A percentile compares a stretch with the other conserved stretches of the same genome.
Conservation (phyloP, 2,329 filamentous ascomycete genomes). For the Ophiostoma novo-ulmi region DNA sequence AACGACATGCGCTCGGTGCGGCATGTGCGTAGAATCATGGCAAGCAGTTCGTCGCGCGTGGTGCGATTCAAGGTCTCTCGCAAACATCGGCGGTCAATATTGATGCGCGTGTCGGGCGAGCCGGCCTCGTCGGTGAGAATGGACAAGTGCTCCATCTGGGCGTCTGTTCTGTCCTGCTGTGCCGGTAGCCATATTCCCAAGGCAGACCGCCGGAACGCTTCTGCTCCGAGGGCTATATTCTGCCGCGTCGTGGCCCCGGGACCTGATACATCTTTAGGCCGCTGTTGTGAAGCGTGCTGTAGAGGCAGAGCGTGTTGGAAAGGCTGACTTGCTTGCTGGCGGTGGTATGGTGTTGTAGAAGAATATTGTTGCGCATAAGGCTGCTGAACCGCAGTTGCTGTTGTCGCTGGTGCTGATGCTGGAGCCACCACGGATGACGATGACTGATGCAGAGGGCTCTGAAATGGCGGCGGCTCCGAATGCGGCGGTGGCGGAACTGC, state of each 20-base stretch:
- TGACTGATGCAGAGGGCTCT: background rate
- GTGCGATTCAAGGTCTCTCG: conserved; percentile 43
- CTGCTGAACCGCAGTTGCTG: background rate
- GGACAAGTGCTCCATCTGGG: conserved; percentile 43
- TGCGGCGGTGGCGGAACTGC: background rate
- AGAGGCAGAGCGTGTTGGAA: background rate
- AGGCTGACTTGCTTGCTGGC: background rate
- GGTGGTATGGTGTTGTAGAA: background rate
- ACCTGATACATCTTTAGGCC: background rate
- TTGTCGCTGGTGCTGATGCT: background rate
- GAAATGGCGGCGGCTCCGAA: background rate
- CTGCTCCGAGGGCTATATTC: conserved; percentile 35
- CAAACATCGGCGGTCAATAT: conserved; percentile 32
- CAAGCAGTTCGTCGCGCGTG: conserved; percentile 58
- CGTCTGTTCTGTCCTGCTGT: conserved; percentile 41
- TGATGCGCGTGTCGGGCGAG: conserved; percentile 37
- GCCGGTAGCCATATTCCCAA: conserved; percentile 50
- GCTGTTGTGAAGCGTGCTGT: background rate
- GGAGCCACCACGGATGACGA: background rate
- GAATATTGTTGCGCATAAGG: background rate
- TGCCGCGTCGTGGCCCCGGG: conserved; percentile 11
- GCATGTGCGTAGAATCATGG: conserved; percentile 57
- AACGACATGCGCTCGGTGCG: conserved; percentile 45
- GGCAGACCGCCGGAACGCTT: conserved; percentile 46
- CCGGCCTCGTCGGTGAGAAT: conserved; percentile 39